phyloP scores from a whole-genome alignment of 495 filamentous ascomycete genomes.

The Penicillium cinerascens region DNA sequence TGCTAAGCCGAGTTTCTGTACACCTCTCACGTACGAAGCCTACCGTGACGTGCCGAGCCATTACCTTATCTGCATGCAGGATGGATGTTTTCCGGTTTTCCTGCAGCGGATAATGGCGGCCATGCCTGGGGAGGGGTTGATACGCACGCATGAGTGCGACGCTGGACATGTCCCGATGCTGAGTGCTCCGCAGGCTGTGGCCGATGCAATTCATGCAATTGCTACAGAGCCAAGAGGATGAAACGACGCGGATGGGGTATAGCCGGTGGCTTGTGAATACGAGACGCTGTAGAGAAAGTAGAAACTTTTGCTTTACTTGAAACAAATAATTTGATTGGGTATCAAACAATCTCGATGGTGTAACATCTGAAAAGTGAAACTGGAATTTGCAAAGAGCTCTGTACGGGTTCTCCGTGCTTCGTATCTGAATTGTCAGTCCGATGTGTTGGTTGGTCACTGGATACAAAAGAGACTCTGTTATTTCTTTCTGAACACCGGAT shows the following conservation, averaged over 20 bases:
- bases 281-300: too few relatives aligned
- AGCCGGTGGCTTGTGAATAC: too few relatives aligned
- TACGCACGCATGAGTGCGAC: neutral
- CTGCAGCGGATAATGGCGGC: slow-evolving; percentile 2
- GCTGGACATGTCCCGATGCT: slow-evolving; percentile 2
- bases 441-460: neutral
- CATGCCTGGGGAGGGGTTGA: neutral
- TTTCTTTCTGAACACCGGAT: neutral
- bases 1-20: neutral
- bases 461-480: neutral
- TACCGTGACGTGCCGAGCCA: slow-evolving; percentile 6
- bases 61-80: slow-evolving; percentile 5
- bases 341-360: slow-evolving; percentile 16
- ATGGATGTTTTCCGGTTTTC: neutral
- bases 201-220: slow-evolving; percentile 1
- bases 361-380: neutral
- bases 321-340: slow-evolving; percentile 17
- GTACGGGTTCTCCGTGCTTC: neutral
- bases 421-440: neutral
- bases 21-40: slow-evolving; percentile 4
- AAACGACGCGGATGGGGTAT: neutral
- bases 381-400: neutral
- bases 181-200: slow-evolving; percentile 1
- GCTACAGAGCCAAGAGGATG: neutral
- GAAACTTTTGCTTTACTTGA: neutral